Base-by-base conservation (phyloP, 371 early-diverging fungal genomes). In the Mucor velutinosus region DNA sequence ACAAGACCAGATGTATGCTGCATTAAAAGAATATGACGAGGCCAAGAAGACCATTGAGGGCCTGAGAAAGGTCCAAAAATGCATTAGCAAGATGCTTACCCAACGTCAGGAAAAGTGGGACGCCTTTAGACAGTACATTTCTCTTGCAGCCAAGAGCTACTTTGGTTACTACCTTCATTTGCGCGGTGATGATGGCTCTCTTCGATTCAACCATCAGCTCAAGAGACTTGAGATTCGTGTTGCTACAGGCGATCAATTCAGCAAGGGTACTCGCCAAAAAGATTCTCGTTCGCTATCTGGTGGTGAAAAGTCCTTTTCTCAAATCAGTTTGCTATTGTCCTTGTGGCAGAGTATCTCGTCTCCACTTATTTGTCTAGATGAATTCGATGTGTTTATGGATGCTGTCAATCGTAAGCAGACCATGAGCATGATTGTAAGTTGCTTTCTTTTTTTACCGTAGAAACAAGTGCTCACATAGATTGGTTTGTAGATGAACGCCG, bases 381-480 rank as follows among this genome's bases (percentile, higher is more conserved):
- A 99, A 87, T 99, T 97, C 87, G 99, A 99, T 81, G 99, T 99
- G 17, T 99, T 99, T 75, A 99, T 99, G 99, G 99, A 99, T 77
- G 94, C 95, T 3, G 97, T 97, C n/a, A 98, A 98, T 72, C 90
- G 98, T 25, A 81, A 83, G n/a, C 87, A 93, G 60, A 90, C 89
- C 41, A 97, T 95, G 92, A 74, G 82, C 53, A 89, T 96, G 89
- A 87, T 97, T 87, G 86, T 83, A 78, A 65, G 76, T 62, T n/a
- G 19, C 47, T 47, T 5, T 23, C 21, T 25, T 45, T 11, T n/a
- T 21, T 30, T 6, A 30, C 4, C 6, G 30, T 30, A 30, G 33
- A 33, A 4, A 7, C 7, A 47, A 19, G 12, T 35, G 3, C 56
- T 25, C 14, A 30, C 62, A 3, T 19, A 33, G 10, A 8, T 21